A percentile compares a stretch with the other conserved stretches of the same genome.
phyloP scores from a whole-genome alignment of 441 rosid genomes.

The Arabidopsis hybrid region DNA sequence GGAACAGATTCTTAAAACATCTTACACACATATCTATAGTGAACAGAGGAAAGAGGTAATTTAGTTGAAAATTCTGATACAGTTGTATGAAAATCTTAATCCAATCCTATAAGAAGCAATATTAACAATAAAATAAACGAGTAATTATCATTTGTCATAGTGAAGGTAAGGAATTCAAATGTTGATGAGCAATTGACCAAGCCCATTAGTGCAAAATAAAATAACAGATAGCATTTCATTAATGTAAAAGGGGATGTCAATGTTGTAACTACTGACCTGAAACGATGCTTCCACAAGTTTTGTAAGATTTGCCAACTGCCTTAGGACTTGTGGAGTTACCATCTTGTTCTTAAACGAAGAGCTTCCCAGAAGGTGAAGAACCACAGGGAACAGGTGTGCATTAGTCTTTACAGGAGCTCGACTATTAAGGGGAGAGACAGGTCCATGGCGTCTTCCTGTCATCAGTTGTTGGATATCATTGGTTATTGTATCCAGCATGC shows the following conservation, averaged over 20 bases:
- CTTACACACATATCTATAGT: conserved; percentile 8
- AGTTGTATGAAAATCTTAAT: conserved; percentile 3
- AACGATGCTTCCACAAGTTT: conserved; percentile 84
- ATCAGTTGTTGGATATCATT: conserved; percentile 87
- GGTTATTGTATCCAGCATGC: conserved; percentile 73
- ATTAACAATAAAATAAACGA: neutral
- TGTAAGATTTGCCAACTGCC: conserved; percentile 83
- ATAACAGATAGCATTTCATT: conserved; percentile 3
- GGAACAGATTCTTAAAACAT: neutral
- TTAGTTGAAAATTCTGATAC: neutral
- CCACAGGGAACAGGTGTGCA: conserved; percentile 76
- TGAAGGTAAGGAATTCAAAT: conserved; percentile 6
- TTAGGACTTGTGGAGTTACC: conserved; percentile 69
- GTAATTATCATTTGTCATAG: neutral
- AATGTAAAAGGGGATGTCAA: conserved; percentile 16
- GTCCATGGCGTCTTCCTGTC: conserved; percentile 90
- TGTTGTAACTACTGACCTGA: conserved; percentile 63
- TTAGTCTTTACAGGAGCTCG: conserved; percentile 74
- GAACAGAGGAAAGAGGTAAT: conserved; percentile 1
- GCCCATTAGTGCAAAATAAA: neutral
- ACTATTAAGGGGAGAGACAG: conserved; percentile 60
- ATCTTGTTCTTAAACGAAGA: conserved; percentile 78
- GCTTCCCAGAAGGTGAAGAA: conserved; percentile 93
- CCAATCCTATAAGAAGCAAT: conserved; percentile 2
- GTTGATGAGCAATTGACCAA: conserved; percentile 12